phyloP scores from a whole-genome alignment of 129 eudicot genomes.

The Scalesia atractyloides region DNA sequence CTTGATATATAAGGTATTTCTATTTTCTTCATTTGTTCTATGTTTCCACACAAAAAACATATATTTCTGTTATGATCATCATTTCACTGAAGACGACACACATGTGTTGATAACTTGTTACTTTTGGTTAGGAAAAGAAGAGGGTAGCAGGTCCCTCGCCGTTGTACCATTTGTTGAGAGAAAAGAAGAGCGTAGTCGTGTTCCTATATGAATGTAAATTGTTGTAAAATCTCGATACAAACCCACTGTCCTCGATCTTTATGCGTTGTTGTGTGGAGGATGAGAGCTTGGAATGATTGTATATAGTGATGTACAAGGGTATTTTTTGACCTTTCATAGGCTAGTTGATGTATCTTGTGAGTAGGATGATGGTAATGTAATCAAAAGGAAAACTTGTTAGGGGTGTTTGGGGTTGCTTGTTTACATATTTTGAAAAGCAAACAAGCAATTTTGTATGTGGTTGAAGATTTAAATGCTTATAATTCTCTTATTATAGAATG shows the following conservation, averaged over 20 bases:
- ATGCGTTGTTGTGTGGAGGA: slow-evolving; percentile 19
- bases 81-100: background rate
- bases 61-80: background rate
- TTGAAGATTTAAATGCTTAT: background rate
- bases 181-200: slow-evolving; percentile 16
- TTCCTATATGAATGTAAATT: slow-evolving; percentile 17
- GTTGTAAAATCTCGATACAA: slow-evolving; percentile 23
- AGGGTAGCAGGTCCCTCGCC: slow-evolving; percentile 26
- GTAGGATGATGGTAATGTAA: background rate
- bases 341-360: slow-evolving; percentile 2
- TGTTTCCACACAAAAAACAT: background rate
- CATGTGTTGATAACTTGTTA: background rate
- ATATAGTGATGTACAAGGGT: slow-evolving; percentile 14
- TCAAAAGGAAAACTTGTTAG: background rate
- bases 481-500: background rate
- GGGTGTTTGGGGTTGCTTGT: background rate
- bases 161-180: slow-evolving; percentile 25
- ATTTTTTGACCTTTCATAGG: background rate
- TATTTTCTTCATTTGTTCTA: too few species aligned
- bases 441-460: background rate
- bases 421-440: background rate
- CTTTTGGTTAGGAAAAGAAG: slow-evolving; percentile 18
- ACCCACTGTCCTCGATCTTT: slow-evolving; percentile 11
- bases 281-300: slow-evolving; percentile 20
- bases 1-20: slow-evolving; percentile 17